Conservation (phyloP, 345 rosid species). For the Limnanthes douglasii region DNA sequence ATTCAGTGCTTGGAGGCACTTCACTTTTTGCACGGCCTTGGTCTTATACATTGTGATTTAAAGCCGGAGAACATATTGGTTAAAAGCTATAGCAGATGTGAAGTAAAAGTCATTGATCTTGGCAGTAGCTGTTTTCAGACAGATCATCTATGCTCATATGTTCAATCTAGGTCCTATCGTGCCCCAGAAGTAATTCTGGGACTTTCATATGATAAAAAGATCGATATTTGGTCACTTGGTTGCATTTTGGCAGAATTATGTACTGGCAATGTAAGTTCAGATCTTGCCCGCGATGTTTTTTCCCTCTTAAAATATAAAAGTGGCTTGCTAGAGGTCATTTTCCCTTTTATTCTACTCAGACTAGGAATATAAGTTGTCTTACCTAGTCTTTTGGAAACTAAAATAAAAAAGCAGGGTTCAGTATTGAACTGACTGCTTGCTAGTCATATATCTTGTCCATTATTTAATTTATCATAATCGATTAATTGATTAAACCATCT, state of each 20-base stretch:
- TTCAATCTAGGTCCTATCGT: conserved; percentile 94
- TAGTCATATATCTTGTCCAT: no score
- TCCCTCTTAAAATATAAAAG: no score
- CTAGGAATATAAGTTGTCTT: no score
- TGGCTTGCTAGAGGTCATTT: no score
- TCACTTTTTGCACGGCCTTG: conserved; percentile 86
- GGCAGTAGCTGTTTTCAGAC: conserved; percentile 99
- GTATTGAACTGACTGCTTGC: no score
- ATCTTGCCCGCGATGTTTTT: conserved; percentile 3
- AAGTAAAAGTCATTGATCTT: conserved; percentile 98
- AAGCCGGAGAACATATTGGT: conserved; percentile 96
- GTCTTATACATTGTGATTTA: conserved; percentile 93
- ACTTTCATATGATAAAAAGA: conserved; percentile 90
- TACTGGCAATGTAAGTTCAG: conserved; percentile 85
- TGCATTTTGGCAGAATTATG: conserved; percentile 98
- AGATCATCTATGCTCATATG: conserved; percentile 94
- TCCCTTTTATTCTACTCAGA: no score
- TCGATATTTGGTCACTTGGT: conserved; percentile 98
- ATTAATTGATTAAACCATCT: no score
- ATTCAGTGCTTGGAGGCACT: conserved; percentile 96
- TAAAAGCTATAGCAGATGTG: conserved; percentile 96
- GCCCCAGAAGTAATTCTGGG: conserved; percentile 98
- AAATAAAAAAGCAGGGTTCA: no score
- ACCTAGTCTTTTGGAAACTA: no score
- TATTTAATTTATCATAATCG: no score